Percentiles rank a stretch among this genome's conserved stretches.
Conservation (phyloP, 495 filamentous ascomycete genomes). For the Achaetomiella virescens region DNA sequence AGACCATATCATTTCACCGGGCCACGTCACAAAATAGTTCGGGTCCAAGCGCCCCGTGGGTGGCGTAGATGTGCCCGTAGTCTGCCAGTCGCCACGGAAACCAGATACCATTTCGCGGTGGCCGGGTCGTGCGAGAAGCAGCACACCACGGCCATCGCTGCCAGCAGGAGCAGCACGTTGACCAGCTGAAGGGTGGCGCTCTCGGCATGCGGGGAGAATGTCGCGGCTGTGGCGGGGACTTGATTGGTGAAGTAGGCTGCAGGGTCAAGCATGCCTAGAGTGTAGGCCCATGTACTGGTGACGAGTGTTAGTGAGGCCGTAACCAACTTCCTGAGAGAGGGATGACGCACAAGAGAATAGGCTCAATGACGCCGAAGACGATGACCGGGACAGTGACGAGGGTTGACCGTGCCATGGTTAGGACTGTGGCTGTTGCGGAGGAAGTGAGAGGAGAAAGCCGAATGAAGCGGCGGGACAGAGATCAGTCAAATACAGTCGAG, state of each 20-base stretch:
- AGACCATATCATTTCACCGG: constrained; percentile 52
- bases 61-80: constrained; percentile 56
- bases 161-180: constrained; percentile 54
- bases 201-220: constrained; percentile 38
- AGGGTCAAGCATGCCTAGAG: constrained; percentile 39
- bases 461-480: too few relatives aligned
- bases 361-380: constrained; percentile 51
- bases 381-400: constrained; percentile 28
- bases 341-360: constrained; percentile 45
- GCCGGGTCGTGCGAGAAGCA: constrained; percentile 46
- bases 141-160: constrained; percentile 44
- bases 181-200: constrained; percentile 52
- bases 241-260: constrained; percentile 47
- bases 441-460: too few relatives aligned
- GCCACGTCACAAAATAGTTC: constrained; percentile 39
- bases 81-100: constrained; percentile 53
- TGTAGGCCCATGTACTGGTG: constrained; percentile 38
- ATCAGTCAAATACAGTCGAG: too few relatives aligned
- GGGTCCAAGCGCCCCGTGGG: constrained; percentile 46
- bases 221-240: constrained; percentile 31
- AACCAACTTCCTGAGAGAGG: background rate
- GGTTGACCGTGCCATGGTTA: constrained; percentile 26
- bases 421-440: too few relatives aligned
- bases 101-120: constrained; percentile 49
- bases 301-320: background rate